Evolutionary conservation across 208 protist genomes (phyloP).

Genomic region (Leishmania aethiopica): DNA sequence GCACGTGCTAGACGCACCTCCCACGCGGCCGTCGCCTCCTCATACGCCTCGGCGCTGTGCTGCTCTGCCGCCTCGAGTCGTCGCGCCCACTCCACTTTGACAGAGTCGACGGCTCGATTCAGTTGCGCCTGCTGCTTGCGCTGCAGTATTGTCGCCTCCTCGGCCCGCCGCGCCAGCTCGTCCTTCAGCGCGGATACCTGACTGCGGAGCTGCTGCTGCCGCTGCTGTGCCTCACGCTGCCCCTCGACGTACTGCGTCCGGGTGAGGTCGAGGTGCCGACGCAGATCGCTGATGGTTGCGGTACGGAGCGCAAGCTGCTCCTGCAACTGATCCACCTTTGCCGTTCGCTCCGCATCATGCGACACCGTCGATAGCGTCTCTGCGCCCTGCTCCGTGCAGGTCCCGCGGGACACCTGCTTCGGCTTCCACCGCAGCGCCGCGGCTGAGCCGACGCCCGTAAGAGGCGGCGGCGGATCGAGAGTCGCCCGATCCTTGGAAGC

Average conservation of each 20-base stretch:
- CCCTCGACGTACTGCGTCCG: conserved; percentile 36
- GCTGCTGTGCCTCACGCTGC: conserved; percentile 25
- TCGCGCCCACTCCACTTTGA: conserved; percentile 23
- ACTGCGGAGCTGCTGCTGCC: conserved; percentile 25
- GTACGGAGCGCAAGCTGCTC: conserved; percentile 54
- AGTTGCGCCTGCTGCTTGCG: conserved; percentile 44
- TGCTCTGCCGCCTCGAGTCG: conserved; percentile 17
- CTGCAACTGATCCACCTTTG: conserved; percentile 36
- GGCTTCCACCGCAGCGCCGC: conserved; percentile 28
- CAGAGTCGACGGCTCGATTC: conserved; percentile 25
- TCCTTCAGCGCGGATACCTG: conserved; percentile 80
- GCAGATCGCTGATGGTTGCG: conserved; percentile 57
- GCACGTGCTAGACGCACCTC: neutral
- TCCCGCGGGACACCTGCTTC: conserved; percentile 54
- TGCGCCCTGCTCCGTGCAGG: conserved; percentile 24
- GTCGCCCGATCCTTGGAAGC: neutral
- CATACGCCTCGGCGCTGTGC: neutral
- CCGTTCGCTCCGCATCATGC: conserved; percentile 21
- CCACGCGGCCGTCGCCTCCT: neutral
- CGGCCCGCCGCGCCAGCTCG: conserved; percentile 65
- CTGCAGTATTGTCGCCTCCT: conserved; percentile 52
- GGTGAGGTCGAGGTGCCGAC: conserved; percentile 46
- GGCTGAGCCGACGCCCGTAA: neutral
- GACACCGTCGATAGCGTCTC: neutral
- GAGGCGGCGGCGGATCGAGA: conserved; percentile 5